These are phyloP conservation scores for Calocera cornea DNA, from an alignment of 768 basidiomycete genomes.

Conservation along the genomic window DNA sequence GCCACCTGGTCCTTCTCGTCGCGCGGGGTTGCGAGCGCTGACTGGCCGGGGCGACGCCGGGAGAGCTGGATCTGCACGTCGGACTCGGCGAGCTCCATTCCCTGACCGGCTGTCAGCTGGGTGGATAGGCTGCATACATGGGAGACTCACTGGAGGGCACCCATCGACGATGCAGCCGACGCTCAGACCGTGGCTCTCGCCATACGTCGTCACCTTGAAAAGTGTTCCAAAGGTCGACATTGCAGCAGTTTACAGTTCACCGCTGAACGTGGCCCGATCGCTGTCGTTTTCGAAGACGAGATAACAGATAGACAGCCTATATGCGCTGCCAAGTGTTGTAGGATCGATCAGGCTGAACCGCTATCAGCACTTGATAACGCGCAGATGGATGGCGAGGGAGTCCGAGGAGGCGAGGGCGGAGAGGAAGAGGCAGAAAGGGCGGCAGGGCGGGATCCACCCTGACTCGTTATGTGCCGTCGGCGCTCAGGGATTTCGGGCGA, in stretches of 20 bases:
- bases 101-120: conserved; percentile 36
- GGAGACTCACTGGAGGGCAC: conserved; percentile 68
- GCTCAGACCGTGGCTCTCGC: conserved; percentile 92
- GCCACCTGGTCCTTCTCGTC: conserved; percentile 92
- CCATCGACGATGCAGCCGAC: conserved; percentile 98
- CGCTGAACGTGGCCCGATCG: not conserved
- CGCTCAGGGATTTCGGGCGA: not conserved
- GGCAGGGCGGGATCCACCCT: not conserved
- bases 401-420: not conserved
- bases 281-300: not conserved
- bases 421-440: not conserved
- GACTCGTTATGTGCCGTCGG: not conserved
- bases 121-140: not conserved
- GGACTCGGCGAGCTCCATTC: conserved; percentile 57
- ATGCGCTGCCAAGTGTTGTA: not conserved
- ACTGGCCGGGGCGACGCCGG: conserved; percentile 87
- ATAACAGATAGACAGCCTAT: not conserved
- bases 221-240: conserved; percentile 92
- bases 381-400: not conserved
- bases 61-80: conserved; percentile 89
- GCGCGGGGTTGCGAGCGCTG: conserved; percentile 87
- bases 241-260: conserved; percentile 4
- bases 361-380: not conserved
- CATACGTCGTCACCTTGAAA: conserved; percentile 93
- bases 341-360: not conserved